Percentiles rank a stretch among this genome's conserved stretches.
Evolutionary conservation across 2,329 filamentous ascomycete genomes (phyloP).

Genomic region (Cytospora paraplurivora): DNA sequence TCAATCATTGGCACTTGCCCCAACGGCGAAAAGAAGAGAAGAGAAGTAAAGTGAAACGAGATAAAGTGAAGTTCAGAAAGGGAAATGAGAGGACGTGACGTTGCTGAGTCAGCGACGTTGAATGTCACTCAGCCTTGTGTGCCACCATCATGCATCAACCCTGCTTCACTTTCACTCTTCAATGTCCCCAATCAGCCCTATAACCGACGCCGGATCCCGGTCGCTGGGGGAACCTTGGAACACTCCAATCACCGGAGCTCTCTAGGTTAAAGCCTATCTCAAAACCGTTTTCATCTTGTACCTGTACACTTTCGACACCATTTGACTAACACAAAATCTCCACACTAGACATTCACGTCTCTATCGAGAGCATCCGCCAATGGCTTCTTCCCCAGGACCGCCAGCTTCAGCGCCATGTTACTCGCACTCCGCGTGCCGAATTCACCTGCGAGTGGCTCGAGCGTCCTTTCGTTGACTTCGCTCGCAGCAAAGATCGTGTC

Average conservation of each 20-base stretch:
- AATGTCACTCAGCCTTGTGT: conserved; percentile 1
- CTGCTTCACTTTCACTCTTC: conserved; percentile 1
- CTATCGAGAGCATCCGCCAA: conserved; percentile 29
- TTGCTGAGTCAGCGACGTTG: conserved; percentile 25
- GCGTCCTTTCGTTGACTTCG: conserved; percentile 28
- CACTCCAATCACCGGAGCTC: not conserved
- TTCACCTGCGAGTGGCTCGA: conserved; percentile 30
- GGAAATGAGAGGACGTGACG: not conserved
- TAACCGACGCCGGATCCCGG: too few relatives aligned
- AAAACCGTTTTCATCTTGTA: not conserved
- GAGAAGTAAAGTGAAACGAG: not conserved
- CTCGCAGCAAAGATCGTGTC: conserved; percentile 26
- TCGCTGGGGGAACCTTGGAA: conserved; percentile 15
- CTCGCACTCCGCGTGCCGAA: conserved; percentile 26
- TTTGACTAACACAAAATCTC: conserved; percentile 18
- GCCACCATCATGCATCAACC: conserved; percentile 26
- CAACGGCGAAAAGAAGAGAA: not conserved
- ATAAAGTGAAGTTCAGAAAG: not conserved
- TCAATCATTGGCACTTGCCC: too few relatives aligned
- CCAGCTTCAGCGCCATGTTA: conserved; percentile 26
- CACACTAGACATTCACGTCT: conserved; percentile 26
- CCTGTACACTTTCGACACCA: not conserved
- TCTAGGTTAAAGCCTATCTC: not conserved
- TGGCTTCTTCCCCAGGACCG: conserved; percentile 29
- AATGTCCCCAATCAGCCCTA: not conserved